These are phyloP conservation scores for Rhexocercosporidium sp. DNA, from an alignment of 2,329 filamentous ascomycete genomes.

Conservation along the genomic window DNA sequence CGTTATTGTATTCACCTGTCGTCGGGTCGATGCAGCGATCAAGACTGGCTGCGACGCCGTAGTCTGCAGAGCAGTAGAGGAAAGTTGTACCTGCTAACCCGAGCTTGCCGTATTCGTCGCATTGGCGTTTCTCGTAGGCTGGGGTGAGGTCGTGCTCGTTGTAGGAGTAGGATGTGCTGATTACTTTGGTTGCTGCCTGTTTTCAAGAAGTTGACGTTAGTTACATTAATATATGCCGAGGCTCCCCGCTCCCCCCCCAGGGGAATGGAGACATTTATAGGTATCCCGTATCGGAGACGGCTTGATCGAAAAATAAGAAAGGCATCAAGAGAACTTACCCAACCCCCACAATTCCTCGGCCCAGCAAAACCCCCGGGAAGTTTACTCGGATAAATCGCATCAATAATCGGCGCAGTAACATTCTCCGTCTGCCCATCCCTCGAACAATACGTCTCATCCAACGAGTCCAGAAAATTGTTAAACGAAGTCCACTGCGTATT, in stretches of 20 bases:
- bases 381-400: conserved; percentile 18
- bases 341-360: conserved; percentile 11
- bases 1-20: conserved; percentile 9
- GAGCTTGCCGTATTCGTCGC: conserved; percentile 19
- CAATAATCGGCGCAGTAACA: conserved; percentile 11
- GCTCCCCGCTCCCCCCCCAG: no score
- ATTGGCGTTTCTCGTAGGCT: conserved; percentile 13
- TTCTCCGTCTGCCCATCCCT: conserved; percentile 9
- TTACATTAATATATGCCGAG: no score
- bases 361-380: conserved; percentile 15
- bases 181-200: conserved; percentile 23
- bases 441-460: conserved; percentile 41
- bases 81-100: conserved; percentile 14
- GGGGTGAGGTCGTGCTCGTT: conserved; percentile 18
- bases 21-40: conserved; percentile 12
- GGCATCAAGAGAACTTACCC: not conserved
- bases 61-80: conserved; percentile 19
- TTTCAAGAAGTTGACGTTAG: not conserved
- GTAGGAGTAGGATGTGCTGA: conserved; percentile 15
- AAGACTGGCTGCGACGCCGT: conserved; percentile 19
- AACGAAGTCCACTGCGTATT: conserved; percentile 21
- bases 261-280: no score
- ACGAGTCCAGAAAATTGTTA: conserved; percentile 43
- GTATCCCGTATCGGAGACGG: not conserved
- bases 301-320: not conserved